Percentiles rank a stretch among this genome's conserved stretches.
Evolutionary conservation across 2,329 filamentous ascomycete species (phyloP).

Genomic region (Microcyclosporella mali): DNA sequence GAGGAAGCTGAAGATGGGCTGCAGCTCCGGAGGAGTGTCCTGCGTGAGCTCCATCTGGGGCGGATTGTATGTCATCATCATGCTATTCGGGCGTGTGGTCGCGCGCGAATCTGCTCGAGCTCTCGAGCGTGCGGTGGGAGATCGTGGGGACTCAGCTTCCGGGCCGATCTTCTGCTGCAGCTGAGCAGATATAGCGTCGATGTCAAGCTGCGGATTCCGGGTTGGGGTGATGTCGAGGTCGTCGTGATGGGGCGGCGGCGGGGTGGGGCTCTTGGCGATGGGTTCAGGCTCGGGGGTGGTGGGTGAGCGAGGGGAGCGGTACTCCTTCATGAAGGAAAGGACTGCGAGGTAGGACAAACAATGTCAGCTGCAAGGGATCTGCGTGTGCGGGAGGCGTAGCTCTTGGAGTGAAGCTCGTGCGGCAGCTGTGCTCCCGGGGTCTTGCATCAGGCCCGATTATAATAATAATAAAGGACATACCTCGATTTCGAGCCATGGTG

Average conservation of each 20-base stretch:
- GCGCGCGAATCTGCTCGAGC: constrained; percentile 44
- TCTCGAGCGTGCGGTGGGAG: constrained; percentile 33
- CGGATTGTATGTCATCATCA: constrained; percentile 79
- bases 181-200: constrained; percentile 20
- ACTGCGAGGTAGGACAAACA: constrained; percentile 46
- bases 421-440: constrained; percentile 4
- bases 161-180: constrained; percentile 10
- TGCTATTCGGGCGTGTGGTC: constrained; percentile 69
- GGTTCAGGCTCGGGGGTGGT: not conserved
- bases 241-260: constrained; percentile 12
- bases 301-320: constrained; percentile 28
- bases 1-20: constrained; percentile 87
- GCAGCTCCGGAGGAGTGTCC: constrained; percentile 85
- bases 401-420: not conserved
- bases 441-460: constrained; percentile 4
- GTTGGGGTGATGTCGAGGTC: constrained; percentile 14
- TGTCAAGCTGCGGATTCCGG: constrained; percentile 15
- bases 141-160: constrained; percentile 32
- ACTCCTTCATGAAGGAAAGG: constrained; percentile 80
- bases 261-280: not conserved
- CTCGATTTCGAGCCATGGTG: constrained; percentile 32
- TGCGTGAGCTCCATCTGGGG: constrained; percentile 76
- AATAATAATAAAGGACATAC: constrained; percentile 23
- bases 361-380: constrained; percentile 3
- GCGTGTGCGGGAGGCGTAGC: not conserved